Evolutionary conservation across 768 basidiomycete genomes (phyloP).

Genomic region (Suillus decipiens): DNA sequence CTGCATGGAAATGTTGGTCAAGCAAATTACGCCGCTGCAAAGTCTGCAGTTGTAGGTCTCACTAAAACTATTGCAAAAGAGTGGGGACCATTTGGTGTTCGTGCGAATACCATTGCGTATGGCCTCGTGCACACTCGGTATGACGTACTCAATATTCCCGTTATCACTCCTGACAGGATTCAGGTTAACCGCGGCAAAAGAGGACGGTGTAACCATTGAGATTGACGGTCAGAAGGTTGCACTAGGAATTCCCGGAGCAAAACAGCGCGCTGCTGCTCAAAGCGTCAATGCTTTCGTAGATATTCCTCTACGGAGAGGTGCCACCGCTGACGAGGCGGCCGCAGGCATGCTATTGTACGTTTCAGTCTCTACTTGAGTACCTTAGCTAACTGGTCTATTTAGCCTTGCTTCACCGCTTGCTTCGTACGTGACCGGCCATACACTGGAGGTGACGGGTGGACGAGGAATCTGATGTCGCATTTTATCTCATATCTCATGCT

Average conservation of each 20-base stretch:
- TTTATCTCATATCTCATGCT: not conserved
- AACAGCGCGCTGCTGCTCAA: slow-evolving; percentile 37
- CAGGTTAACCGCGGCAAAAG: slow-evolving; percentile 79
- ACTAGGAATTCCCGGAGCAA: slow-evolving; percentile 71
- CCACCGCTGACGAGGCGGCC: slow-evolving; percentile 75
- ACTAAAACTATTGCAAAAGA: slow-evolving; percentile 89
- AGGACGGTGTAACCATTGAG: slow-evolving; percentile 71
- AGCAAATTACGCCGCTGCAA: slow-evolving; percentile 80
- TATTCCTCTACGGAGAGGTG: slow-evolving; percentile 71
- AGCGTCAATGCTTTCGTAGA: slow-evolving; percentile 43
- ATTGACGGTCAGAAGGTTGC: slow-evolving; percentile 84
- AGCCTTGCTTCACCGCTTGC: slow-evolving; percentile 80
- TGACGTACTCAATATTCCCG: slow-evolving; percentile 8
- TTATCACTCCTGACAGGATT: not conserved
- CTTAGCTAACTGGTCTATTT: slow-evolving; percentile 7
- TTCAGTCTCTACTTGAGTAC: not conserved
- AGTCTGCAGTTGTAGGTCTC: slow-evolving; percentile 74
- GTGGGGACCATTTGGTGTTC: slow-evolving; percentile 82
- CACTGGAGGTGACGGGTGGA: slow-evolving; percentile 83
- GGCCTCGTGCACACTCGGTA: slow-evolving; percentile 79
- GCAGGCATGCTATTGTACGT: slow-evolving; percentile 75
- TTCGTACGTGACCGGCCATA: slow-evolving; percentile 81
- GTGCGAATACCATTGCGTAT: slow-evolving; percentile 80
- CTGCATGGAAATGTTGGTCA: slow-evolving; percentile 89
- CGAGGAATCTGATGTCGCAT: slow-evolving; percentile 55